Evolutionary conservation across 768 basidiomycete species (phyloP), one percentile per base, ranked within the genome.

Genomic region (Tricholoma sp.): DNA sequence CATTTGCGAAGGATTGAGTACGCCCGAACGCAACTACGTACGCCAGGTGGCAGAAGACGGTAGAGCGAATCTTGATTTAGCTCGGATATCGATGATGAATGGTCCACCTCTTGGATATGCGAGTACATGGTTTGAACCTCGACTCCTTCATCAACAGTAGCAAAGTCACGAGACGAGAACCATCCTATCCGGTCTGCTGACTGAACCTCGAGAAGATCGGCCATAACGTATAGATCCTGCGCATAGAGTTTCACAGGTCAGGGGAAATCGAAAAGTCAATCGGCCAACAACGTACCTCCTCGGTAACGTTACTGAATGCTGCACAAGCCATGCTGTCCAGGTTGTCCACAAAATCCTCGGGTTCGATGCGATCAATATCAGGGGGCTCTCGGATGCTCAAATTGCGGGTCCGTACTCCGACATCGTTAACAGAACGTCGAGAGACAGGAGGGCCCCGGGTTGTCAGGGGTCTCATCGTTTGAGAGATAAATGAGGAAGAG

Each of bases 111-210:
- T 61, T 82, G 79, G 32, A 94, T 70, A 62, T 89, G 83, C 2
- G 84, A 80, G 68, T 89, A 86, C 61, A 94, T 85, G 21, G 81
- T 86, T 67, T 93, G 89, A 47, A 93, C 85, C 60, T 91, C 88
- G n/a, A 85, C 75, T 3, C 78, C 74, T 49, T 94, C 91, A 10
- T 82, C 79, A 49, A 74, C 69, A 0, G 76, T 71, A 14, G 70
- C 71, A 0, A 75, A 67, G n/a, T 92, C 90, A 54, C 83, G 76
- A 31, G 72, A 55, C 3, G 77, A 73, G 69, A 91, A 89, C 91
- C 91, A 94, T 2, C 88, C 91, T 2, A 82, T 85, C 31, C 84
- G 82, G 67, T 94, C 91, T 14, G 83, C 81, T 1, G 82, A 84
- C 68, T 94, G 91, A 0, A 90, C 82, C 69, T 94, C 91, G 9